Base-by-base conservation (phyloP, 2,329 filamentous ascomycete genomes). In the Podosphaera fusca region DNA sequence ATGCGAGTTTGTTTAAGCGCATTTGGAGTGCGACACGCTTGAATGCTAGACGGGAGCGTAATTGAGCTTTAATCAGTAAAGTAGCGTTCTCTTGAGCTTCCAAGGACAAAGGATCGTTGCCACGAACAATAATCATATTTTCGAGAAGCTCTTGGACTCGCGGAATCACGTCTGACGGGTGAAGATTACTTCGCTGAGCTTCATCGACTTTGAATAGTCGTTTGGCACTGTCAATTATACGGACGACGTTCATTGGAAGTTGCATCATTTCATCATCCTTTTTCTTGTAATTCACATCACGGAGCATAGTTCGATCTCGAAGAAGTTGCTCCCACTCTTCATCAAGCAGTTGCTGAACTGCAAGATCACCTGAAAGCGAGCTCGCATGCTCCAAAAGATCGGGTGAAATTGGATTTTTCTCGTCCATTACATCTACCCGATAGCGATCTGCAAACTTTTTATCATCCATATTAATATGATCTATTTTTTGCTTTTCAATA, bases 1-100 rank as follows among this genome's bases (percentile, higher is more conserved):
- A 90, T 1, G 92, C 90, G 61, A 95, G 77, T 70, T 87, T 92
- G 72, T 87, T 94, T 63, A 98, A 72, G 10, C 83, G 84, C 67
- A 95, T 83, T 63, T 88, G 79, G 57, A 87, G 82, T 51, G 94
- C 89, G 59, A 99, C 75, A 59, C 88, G 84, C 72, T 95, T 95
- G 79, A 88, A 98, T 0, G 92, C 86, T 58, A 98, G 75, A 56
- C 87, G 82, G 38, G 89, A 94, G 54, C 92, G 85, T 58, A 96
- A 71, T 65, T 94, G 83, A 10, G 87, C 86, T 73, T 95, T 96
- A 78, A 95, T 88, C 9, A 98, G 75, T 58, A 94, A 77, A 0
- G 89, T 95, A 2, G 94, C 86, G 64, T 86, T 95, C 54, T 80
- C 72, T 64, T 99, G 87, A 6, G 90, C 92, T 70, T 98, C 90